phyloP scores from a whole-genome alignment of 306 rosid species.

The Cucurbita maxima region DNA sequence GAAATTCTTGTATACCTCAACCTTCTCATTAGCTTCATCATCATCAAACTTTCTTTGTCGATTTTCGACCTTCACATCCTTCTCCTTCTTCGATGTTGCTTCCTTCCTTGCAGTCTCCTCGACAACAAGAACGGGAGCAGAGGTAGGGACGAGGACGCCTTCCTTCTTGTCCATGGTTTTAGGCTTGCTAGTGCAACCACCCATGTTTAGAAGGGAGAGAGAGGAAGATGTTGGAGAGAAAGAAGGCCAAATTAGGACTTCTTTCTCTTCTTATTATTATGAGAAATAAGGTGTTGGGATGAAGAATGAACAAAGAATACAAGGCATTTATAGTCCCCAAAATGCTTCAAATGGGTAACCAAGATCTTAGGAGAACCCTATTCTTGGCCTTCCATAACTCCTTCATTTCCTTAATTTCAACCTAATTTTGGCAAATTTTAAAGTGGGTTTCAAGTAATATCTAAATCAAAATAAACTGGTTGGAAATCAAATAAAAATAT shows the following conservation, averaged over 20 bases:
- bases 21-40: not conserved
- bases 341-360: not conserved
- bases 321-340: not conserved
- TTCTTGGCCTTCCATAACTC: not conserved
- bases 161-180: not conserved
- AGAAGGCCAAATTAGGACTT: not conserved
- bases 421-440: too few relatives aligned
- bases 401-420: not conserved
- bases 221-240: not conserved
- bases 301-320: not conserved
- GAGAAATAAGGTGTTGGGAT: not conserved
- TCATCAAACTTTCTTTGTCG: not conserved
- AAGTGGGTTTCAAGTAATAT: too few relatives aligned
- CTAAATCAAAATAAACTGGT: too few relatives aligned
- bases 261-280: not conserved
- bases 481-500: too few relatives aligned
- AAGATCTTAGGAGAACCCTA: not conserved
- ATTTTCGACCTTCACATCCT: not conserved
- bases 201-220: not conserved
- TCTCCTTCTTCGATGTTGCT: not conserved
- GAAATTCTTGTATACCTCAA: not conserved
- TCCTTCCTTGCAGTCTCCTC: not conserved
- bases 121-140: not conserved
- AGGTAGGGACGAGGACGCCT: not conserved
- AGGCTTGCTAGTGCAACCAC: constrained; percentile 11